Percentiles rank a stretch among this genome's conserved stretches.
Evolutionary conservation across 2,329 filamentous ascomycete species (phyloP).

Genomic region (Pseudocercospora macadamiae): DNA sequence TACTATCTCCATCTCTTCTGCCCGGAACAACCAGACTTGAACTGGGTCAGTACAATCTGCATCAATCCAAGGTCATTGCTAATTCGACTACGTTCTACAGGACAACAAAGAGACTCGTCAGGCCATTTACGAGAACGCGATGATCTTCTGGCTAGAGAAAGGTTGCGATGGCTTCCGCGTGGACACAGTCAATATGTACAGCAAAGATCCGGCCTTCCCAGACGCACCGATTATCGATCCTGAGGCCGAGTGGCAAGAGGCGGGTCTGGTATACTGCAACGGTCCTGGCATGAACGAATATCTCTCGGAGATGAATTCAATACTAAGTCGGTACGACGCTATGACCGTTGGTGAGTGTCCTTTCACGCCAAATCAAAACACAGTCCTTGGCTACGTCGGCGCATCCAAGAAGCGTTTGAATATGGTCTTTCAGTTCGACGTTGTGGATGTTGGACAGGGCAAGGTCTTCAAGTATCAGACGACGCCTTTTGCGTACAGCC

Average conservation of each 20-base stretch:
- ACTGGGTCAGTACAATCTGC: slow-evolving; percentile 48
- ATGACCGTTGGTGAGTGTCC: slow-evolving; percentile 55
- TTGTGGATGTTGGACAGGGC: slow-evolving; percentile 54
- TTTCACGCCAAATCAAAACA: slow-evolving; percentile 44
- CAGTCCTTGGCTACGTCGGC: slow-evolving; percentile 49
- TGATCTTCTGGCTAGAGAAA: slow-evolving; percentile 51
- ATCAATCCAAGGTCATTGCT: slow-evolving; percentile 45
- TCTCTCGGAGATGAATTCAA: slow-evolving; percentile 46
- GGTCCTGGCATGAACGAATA: slow-evolving; percentile 52
- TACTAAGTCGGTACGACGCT: slow-evolving; percentile 51
- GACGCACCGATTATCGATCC: slow-evolving; percentile 47
- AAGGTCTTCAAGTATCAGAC: slow-evolving; percentile 51
- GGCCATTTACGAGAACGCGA: slow-evolving; percentile 49
- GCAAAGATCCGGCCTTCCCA: slow-evolving; percentile 46
- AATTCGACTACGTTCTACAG: slow-evolving; percentile 51
- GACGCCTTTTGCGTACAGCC: slow-evolving; percentile 54
- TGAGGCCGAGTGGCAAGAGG: slow-evolving; percentile 22
- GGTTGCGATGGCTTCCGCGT: slow-evolving; percentile 50
- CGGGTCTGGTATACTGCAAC: slow-evolving; percentile 21
- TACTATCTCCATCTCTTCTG: slow-evolving; percentile 53
- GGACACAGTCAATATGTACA: slow-evolving; percentile 53
- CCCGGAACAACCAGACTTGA: slow-evolving; percentile 51
- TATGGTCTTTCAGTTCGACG: slow-evolving; percentile 73
- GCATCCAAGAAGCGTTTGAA: slow-evolving; percentile 60
- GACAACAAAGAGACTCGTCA: slow-evolving; percentile 46